Percentiles rank a stretch among this genome's conserved stretches.
Conservation (phyloP, 805 yeast genomes). For the Aciculoconidium aculeatum region DNA sequence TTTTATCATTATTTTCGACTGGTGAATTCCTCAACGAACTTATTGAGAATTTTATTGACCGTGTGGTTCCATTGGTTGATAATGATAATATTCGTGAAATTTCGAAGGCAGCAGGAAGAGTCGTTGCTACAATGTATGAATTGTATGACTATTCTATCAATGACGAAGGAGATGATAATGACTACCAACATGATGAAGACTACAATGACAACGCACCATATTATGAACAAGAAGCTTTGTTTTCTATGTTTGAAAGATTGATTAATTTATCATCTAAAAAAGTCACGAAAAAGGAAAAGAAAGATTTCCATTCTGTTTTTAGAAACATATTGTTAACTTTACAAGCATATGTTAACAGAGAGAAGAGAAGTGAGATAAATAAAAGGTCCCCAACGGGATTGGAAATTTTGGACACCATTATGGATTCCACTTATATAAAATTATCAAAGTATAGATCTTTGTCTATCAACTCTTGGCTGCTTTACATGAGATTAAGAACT, state of each 20-base stretch:
- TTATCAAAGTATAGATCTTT: conserved; percentile 41
- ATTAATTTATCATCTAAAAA: conserved; percentile 50
- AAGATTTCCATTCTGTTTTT: conserved; percentile 52
- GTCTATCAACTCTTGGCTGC: conserved; percentile 46
- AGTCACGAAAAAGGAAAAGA: conserved; percentile 57
- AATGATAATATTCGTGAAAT: conserved; percentile 39
- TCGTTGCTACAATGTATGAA: conserved; percentile 54
- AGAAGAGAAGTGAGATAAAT: conserved; percentile 29
- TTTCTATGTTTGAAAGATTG: conserved; percentile 35
- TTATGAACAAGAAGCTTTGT: conserved; percentile 45
- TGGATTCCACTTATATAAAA: conserved; percentile 34
- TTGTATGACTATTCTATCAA: conserved; percentile 39
- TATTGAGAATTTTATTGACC: conserved; percentile 35
- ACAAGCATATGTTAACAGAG: conserved; percentile 30
- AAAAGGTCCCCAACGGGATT: conserved; percentile 31
- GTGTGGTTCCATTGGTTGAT: conserved; percentile 38
- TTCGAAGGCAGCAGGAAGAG: conserved; percentile 49
- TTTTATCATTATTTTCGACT: conserved; percentile 39
- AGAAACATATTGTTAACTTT: conserved; percentile 51
- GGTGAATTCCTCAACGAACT: conserved; percentile 39
- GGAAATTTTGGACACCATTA: conserved; percentile 24
- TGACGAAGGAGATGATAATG: conserved; percentile 33
- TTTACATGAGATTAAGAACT: conserved; percentile 42
- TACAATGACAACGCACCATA: conserved; percentile 46
- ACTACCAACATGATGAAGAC: conserved; percentile 33